These are phyloP conservation scores for Epichloe festucae DNA, from an alignment of 2,329 filamentous ascomycete species.

Conservation along the genomic window DNA sequence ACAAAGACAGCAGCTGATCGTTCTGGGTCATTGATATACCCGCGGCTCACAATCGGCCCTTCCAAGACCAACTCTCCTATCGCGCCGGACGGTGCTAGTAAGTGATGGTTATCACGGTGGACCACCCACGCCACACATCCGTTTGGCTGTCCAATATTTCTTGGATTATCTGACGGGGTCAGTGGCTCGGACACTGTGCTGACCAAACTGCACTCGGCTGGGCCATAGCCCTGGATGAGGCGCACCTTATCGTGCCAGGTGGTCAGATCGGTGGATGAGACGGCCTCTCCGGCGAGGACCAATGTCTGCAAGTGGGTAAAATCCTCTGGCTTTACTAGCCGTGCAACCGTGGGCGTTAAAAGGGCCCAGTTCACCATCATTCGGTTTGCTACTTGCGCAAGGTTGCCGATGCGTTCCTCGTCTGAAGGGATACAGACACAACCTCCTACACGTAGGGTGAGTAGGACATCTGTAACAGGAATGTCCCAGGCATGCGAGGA, in stretches of 20 bases:
- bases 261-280: neutral
- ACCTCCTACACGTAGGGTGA: conserved; percentile 9
- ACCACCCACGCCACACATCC: conserved; percentile 9
- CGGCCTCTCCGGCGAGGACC: neutral
- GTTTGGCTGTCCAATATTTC: conserved; percentile 8
- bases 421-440: conserved; percentile 10
- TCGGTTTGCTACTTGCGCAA: conserved; percentile 2
- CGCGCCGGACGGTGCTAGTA: conserved; percentile 9
- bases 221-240: conserved; percentile 8
- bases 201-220: conserved; percentile 10
- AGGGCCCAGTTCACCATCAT: neutral
- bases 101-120: conserved; percentile 2
- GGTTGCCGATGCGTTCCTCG: conserved; percentile 8
- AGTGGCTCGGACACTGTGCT: conserved; percentile 9
- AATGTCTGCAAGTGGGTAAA: neutral
- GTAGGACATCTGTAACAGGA: conserved; percentile 5
- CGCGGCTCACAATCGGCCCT: conserved; percentile 9
- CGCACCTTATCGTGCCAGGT: neutral
- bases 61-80: conserved; percentile 10
- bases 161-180: conserved; percentile 4
- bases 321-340: neutral
- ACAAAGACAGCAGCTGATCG: conserved; percentile 7
- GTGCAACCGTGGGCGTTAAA: conserved; percentile 2
- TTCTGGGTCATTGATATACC: conserved; percentile 7
- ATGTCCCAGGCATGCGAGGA: conserved; percentile 2